Base-by-base conservation (phyloP, 176 grass and related monocot species). In the Otatea glauca region DNA sequence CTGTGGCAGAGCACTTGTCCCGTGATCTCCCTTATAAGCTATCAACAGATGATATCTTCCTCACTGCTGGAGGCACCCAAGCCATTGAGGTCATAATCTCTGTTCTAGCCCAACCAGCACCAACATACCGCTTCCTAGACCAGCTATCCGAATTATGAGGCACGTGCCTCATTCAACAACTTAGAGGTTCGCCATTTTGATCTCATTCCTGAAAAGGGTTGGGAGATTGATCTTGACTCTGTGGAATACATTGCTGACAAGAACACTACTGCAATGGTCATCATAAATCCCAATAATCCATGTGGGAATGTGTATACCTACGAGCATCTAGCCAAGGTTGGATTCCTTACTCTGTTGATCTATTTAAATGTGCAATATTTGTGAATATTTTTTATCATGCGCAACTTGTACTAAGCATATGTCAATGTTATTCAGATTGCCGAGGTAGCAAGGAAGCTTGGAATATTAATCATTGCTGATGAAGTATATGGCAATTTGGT, bases 221-320 rank as follows among this genome's bases (percentile, higher is more conserved):
- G 92, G 92, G 89, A 94, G 51, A 79, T 89, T 6, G 89, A 94
- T n/a, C 49, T 91, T 0, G 77, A 91, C 60, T 35, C 73, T 13
- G 42, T 94, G 4, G 81, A 94, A 51, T 25, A 81, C 4, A 79
- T 92, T 7, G 92, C 92, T 1, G 92, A 94, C 65, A 61, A 85
- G 38, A 94, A 94, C 68, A 94, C 92, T 17, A 59, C 56, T 0
- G 92, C 92, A 0, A 88, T 94, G 27, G 62, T 94, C 51, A 47
- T 91, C 13, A 83, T 94, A 27, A 94, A 91, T 25, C 92, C 92
- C 8, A 86, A 88, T 16, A 94, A 94, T 74, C 92, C 92, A 12
- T 89, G 89, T 27, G 92, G 92, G 37, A 89, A 77, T 44, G 89
- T 94, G 18, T 94, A 91, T 7, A 83, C 72, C 37, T 53, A 76